Evolutionary conservation across 1,139 yeast species (phyloP).

Genomic region (Arxiozyma slooffiae): DNA sequence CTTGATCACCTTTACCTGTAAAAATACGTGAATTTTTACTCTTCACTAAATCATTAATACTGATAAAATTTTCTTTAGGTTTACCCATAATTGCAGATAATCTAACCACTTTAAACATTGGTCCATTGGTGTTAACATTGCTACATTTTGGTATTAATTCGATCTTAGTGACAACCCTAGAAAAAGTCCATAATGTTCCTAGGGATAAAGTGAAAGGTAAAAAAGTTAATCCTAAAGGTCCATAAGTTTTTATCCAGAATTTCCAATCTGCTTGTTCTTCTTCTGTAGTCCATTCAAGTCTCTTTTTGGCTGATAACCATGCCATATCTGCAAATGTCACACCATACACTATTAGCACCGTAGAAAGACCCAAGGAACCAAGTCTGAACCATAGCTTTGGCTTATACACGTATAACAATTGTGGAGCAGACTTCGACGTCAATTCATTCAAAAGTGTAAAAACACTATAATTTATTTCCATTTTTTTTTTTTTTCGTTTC

Average conservation of each 20-base stretch:
- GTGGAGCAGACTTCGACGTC: conserved; percentile 11
- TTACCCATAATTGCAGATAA: conserved; percentile 18
- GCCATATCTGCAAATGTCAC: conserved; percentile 25
- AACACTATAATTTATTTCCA: conserved; percentile 25
- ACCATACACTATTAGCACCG: conserved; percentile 24
- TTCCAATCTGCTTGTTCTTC: conserved; percentile 6
- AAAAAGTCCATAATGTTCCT: conserved; percentile 19
- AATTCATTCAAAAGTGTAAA: conserved; percentile 37
- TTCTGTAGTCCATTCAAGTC: conserved; percentile 12
- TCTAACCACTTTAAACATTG: conserved; percentile 20
- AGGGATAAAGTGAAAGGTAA: conserved; percentile 26
- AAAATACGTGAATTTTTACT: conserved; percentile 17
- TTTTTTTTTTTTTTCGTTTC: not conserved
- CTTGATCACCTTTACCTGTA: conserved; percentile 27
- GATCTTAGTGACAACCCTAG: conserved; percentile 24
- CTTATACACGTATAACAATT: conserved; percentile 15
- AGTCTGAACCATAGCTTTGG: conserved; percentile 7
- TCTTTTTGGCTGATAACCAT: conserved; percentile 16
- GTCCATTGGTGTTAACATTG: conserved; percentile 5
- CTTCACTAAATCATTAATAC: conserved; percentile 12
- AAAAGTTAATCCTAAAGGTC: conserved; percentile 19
- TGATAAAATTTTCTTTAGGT: conserved; percentile 3
- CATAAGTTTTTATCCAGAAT: conserved; percentile 12
- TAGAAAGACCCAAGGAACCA: conserved; percentile 23
- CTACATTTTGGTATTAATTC: conserved; percentile 18